Percentiles rank a stretch among this genome's conserved stretches.
These are phyloP conservation scores for Fusarium illudens DNA, from an alignment of 2,329 filamentous ascomycete genomes.

Conservation along the genomic window DNA sequence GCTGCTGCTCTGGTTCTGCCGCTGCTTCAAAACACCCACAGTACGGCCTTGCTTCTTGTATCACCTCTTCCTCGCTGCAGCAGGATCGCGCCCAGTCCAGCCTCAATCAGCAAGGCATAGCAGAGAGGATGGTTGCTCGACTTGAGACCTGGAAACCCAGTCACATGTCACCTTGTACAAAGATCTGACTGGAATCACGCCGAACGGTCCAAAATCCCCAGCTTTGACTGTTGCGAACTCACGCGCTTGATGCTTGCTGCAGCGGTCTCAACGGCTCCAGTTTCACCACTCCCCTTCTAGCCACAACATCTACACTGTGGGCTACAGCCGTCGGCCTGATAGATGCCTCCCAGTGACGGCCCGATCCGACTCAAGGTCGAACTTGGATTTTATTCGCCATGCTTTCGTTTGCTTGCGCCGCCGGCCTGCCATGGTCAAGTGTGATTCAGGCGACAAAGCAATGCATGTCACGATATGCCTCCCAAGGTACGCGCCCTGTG, in stretches of 20 bases:
- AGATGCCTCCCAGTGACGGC: slow-evolving; percentile 38
- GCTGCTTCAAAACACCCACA: slow-evolving; percentile 13
- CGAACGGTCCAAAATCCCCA: slow-evolving; percentile 28
- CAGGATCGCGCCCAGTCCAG: slow-evolving; percentile 23
- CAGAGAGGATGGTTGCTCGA: slow-evolving; percentile 25
- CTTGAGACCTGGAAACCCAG: slow-evolving; percentile 49
- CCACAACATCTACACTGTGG: slow-evolving; percentile 32
- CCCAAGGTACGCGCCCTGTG: slow-evolving; percentile 4
- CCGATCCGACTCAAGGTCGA: slow-evolving; percentile 41
- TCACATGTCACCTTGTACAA: slow-evolving; percentile 57
- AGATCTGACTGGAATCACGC: slow-evolving; percentile 55
- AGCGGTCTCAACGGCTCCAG: slow-evolving; percentile 33
- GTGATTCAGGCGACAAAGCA: slow-evolving; percentile 16
- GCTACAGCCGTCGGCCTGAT: slow-evolving; percentile 25
- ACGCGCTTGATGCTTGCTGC: slow-evolving; percentile 27
- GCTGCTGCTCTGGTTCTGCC: slow-evolving; percentile 6
- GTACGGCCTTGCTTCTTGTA: slow-evolving; percentile 20
- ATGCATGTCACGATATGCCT: slow-evolving; percentile 24
- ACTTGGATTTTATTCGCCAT: slow-evolving; percentile 31
- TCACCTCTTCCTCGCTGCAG: slow-evolving; percentile 23
- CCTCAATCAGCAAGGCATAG: slow-evolving; percentile 15
- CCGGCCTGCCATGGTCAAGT: slow-evolving; percentile 15
- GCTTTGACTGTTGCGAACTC: slow-evolving; percentile 23
- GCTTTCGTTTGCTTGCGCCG: slow-evolving; percentile 33
- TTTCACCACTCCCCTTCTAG: slow-evolving; percentile 36